Evolutionary conservation across 2,329 filamentous ascomycete species (phyloP), one percentile per base, ranked within the genome.

Genomic region (Colletotrichum chlorophyti): DNA sequence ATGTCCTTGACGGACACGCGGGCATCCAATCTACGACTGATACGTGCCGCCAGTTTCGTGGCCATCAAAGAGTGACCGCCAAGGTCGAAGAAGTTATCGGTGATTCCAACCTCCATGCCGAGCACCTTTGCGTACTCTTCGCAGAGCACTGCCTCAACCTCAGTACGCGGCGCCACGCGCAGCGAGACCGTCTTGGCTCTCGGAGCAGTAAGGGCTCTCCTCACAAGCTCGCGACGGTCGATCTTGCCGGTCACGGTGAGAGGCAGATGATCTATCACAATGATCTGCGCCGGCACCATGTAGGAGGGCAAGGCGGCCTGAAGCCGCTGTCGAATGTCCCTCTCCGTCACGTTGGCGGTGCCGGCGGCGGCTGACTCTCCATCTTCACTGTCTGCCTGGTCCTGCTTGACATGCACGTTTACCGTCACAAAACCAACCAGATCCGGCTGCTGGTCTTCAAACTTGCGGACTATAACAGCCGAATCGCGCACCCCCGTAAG

Each of bases 191-290:
- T 38, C n/a, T 19, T 35, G 3, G 47, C 41, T 6, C 35, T 29
- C 17, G 10, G 26, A 6, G 35, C 31, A 10, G 32, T 31, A 21
- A 23, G 23, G n/a, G 47, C 47, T 19, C 24, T 31, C 23, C 47
- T 23, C 5, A 10, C 17, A 3, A 50, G 34, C 35, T 50, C 47
- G 12, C 23, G 58, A 0, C 64, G 51, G 17, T 70, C 65, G 0
- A 68, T 53, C 34, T 70, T 69, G 17, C 68, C 68, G 11, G 64
- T 70, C 2, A 51, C 37, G 8, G 66, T 67, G 32, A 69, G 43
- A 9, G 69, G 69, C 50, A 71, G 64, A 4, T 64, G 35, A 3
- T 68, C 65, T 7, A 70, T 8, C 0, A 66, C 55, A 0, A 51
- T 38, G 2, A 71, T 65, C 6, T 26, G 51, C 1, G 55, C 32